phyloP scores from a whole-genome alignment of 257 asterid species.

The Capsicum rhomboideum region DNA sequence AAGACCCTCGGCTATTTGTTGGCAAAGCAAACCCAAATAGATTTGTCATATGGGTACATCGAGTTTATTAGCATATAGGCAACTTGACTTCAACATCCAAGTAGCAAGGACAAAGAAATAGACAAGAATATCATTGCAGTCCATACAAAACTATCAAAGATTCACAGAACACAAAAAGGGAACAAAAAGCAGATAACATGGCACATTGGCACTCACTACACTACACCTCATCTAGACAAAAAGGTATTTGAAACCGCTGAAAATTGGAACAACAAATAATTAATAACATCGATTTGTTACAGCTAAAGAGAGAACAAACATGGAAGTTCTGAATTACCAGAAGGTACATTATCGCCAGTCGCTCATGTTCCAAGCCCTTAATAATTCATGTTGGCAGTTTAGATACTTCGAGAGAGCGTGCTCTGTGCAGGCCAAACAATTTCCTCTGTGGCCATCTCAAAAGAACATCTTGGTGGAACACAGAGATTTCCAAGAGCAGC shows the following conservation, averaged over 20 bases:
- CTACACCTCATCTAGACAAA: slow-evolving; percentile 1
- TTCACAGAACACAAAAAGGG: neutral
- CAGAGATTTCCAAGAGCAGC: neutral
- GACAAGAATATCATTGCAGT: neutral
- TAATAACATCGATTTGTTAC: neutral
- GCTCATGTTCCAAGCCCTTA: neutral
- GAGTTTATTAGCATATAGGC: no score
- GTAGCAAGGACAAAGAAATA: neutral
- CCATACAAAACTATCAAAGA: neutral
- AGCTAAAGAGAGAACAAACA: neutral
- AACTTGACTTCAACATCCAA: neutral
- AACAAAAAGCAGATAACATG: neutral
- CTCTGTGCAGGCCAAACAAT: neutral
- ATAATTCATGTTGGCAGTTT: neutral
- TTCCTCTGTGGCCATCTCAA: neutral
- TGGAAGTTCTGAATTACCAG: neutral
- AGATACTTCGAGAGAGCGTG: neutral
- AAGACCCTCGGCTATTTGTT: no score
- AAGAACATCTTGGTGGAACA: neutral
- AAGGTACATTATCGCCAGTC: neutral
- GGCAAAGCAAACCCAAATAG: no score
- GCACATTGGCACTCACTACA: neutral
- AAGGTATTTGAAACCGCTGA: neutral
- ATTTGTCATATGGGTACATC: no score
- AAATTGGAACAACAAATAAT: neutral